Base-by-base conservation (phyloP, 371 early-diverging fungal species). In the Mucor indicus region DNA sequence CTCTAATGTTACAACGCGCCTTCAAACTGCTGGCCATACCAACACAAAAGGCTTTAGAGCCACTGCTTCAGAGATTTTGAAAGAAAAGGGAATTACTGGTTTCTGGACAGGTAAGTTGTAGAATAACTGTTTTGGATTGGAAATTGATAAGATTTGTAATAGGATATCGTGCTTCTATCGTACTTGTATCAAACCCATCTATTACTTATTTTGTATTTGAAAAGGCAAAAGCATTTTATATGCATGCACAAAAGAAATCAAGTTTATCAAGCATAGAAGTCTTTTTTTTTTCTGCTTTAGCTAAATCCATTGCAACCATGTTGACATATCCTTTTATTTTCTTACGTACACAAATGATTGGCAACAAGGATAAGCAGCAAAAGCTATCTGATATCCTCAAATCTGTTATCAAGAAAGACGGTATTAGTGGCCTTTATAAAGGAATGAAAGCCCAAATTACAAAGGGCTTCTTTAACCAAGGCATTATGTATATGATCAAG, bases 401-500 rank as follows among this genome's bases (percentile, higher is more conserved):
- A 32, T 49, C 66, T 3, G 74, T 75, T 10, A 47, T 82, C 17
- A 36, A 58, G 44, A 68, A 66, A 16, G 69, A 79, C 46, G 82
- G 82, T 9, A 44, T 59, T 9, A 30, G 35, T 0, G 82, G 82
- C 12, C 48, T 82, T 16, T 82, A 82, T 58, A 75, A 72, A 55
- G 75, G 75, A 12, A 71, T 75, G 64, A 67, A 67, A 32, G 75
- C 80, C 11, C 82, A 82, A 36, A 70, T 82, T 54, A 72, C 66
- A 53, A 82, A 82, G 50, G 82, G 82, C 1, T 82, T 82, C 61
- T 82, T 82, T 49, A 79, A 78, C 21, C 77, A 77, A 46, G 82
- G 82, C 11, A 62, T 82, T 51, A 78, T 82, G 79, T 82, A 75
- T 50, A 78, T 82, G 80, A 82, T 82, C 56, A 82, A 82, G 57